Evolutionary conservation across 2,329 filamentous ascomycete genomes (phyloP), one percentile per base, ranked within the genome.

Genomic region (Pseudogymnoascus sp.): DNA sequence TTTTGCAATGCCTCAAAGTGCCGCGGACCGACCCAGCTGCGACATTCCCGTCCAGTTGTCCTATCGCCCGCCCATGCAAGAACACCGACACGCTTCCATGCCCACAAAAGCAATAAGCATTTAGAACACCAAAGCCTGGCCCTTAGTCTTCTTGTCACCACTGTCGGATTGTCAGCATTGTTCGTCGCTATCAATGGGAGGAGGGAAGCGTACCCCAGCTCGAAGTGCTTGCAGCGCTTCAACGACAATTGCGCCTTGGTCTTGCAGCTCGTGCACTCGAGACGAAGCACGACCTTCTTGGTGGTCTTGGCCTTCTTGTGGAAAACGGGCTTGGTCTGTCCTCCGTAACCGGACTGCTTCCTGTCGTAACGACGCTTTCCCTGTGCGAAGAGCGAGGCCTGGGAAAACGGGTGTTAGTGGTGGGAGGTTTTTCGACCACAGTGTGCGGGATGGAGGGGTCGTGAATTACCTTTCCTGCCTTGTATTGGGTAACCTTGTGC

Each of bases 91-190:
- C 33, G 21, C 33, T 41, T 38, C 38, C 58, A 38, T 41, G 38
- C 38, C 58, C 58, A 60, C 58, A 41, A 60, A 61, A 61, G 60
- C 72, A 74, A 75, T 80, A 80, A 75, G 77, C 80, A 84, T 82
- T 88, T 96, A 99, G 87, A 99, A 99, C 76, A 99, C 94, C 77
- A 99, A 88, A 81, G 94, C 94, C 75, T 94, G 94, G 89, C 94
- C 94, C 92, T 99, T 99, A 75, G 94, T 99, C 91, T 99, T 99
- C 92, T 99, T 99, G 89, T 99, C 94, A 87, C 94, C 94, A 88
- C 94, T 96, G 73, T 74, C 69, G 67, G 66, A 64, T 63, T 59
- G 74, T 83, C 76, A 83, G 79, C 68, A 74, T 70, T 60, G 23
- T 52, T 37, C 39, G 31, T 37, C 21, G 23, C 19, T 12, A 31